phyloP scores from a whole-genome alignment of 2,329 filamentous ascomycete species.

The Lasiodiplodia gonubiensis region DNA sequence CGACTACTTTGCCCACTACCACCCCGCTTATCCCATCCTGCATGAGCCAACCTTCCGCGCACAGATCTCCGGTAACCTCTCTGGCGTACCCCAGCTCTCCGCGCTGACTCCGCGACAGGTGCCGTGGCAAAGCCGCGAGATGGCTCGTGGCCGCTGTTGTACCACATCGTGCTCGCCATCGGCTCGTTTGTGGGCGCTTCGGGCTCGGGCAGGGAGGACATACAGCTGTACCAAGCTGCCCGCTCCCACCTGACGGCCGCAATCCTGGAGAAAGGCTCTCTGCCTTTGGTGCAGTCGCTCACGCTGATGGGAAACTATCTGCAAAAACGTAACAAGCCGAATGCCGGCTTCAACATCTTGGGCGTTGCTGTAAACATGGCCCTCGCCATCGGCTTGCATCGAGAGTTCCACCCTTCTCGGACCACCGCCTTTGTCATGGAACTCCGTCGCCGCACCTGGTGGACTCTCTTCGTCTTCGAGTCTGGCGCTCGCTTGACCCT shows the following conservation, averaged over 20 bases:
- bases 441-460: constrained; percentile 45
- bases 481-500: constrained; percentile 58
- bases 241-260: constrained; percentile 53
- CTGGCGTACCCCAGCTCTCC: constrained; percentile 32
- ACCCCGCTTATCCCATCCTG: constrained; percentile 55
- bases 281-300: constrained; percentile 56
- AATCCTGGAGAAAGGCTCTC: constrained; percentile 55
- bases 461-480: constrained; percentile 53
- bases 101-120: neutral
- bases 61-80: constrained; percentile 50
- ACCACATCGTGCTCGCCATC: constrained; percentile 51
- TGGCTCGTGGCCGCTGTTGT: constrained; percentile 49
- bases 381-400: constrained; percentile 57
- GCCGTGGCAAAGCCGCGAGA: constrained; percentile 47
- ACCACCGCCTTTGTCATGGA: constrained; percentile 49
- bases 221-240: constrained; percentile 55
- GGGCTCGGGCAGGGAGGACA: constrained; percentile 50
- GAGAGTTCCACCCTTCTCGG: constrained; percentile 56
- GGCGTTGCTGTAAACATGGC: constrained; percentile 57
- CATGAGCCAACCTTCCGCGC: constrained; percentile 56
- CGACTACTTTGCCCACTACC: constrained; percentile 55
- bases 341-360: constrained; percentile 57
- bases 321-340: constrained; percentile 59
- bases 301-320: constrained; percentile 56
- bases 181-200: constrained; percentile 53